Conservation (phyloP, 495 filamentous ascomycete species). For the Filosporella fistucella region DNA sequence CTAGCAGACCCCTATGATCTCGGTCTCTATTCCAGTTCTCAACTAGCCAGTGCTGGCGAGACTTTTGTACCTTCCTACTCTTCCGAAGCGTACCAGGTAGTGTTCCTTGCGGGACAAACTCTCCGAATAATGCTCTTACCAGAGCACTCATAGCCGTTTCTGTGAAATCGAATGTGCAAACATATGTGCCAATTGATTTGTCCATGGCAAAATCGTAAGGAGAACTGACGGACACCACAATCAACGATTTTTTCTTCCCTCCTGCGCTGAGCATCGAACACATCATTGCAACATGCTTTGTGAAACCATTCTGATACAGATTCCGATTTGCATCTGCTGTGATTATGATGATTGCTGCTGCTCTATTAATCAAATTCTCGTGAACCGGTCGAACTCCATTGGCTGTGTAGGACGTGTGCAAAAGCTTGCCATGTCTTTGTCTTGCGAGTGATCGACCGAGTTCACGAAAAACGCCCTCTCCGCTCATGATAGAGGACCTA, state of each 20-base stretch:
- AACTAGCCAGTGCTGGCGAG: conserved; percentile 84
- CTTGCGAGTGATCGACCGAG: conserved; percentile 76
- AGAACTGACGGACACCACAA: conserved; percentile 87
- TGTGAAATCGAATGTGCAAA: conserved; percentile 93
- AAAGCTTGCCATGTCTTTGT: conserved; percentile 72
- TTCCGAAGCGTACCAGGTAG: conserved; percentile 79
- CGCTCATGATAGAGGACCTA: conserved; percentile 71
- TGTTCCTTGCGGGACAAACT: conserved; percentile 63
- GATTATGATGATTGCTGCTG: conserved; percentile 78
- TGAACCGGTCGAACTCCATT: conserved; percentile 86
- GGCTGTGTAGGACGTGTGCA: conserved; percentile 88
- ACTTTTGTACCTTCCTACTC: conserved; percentile 75
- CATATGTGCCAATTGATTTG: conserved; percentile 75
- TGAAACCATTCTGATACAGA: conserved; percentile 84
- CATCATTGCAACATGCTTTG: conserved; percentile 92
- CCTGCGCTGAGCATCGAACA: conserved; percentile 56
- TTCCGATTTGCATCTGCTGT: conserved; percentile 90
- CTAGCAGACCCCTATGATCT: conserved; percentile 65
- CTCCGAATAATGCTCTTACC: conserved; percentile 76
- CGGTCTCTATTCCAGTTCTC: conserved; percentile 76
- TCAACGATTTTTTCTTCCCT: conserved; percentile 63
- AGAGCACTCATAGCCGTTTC: conserved; percentile 81
- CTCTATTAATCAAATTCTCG: conserved; percentile 82
- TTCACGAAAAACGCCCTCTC: conserved; percentile 82
- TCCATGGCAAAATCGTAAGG: conserved; percentile 97